Evolutionary conservation across 2,329 filamentous ascomycete species (phyloP), one percentile per base, ranked within the genome.

Genomic region (Periconia sp.): DNA sequence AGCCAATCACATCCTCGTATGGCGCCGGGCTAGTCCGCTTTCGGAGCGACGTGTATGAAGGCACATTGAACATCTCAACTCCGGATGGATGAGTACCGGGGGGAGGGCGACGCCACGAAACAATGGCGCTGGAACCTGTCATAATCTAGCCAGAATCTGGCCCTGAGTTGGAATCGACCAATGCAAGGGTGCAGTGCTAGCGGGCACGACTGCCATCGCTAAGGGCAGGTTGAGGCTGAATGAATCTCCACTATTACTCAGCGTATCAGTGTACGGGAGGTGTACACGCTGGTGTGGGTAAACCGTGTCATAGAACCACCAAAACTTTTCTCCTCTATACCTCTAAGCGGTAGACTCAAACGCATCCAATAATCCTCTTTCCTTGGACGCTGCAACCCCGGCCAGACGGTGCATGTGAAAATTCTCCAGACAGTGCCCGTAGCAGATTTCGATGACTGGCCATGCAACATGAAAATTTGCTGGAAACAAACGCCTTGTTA

Each of bases 281-380:
- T 41, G 34, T 45, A 52, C 41, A 50, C 50, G 48, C 43, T 31
- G 31, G 33, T 43, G 59, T 64, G 59, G 61, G 55, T 57, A 42
- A 46, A 17, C 11, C 22, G 41, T 58, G 52, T 60, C 45, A 56
- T 52, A 54, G 47, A 36, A 53, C 57, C 59, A 57, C 40, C 32
- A 44, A 43, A 38, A 38, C 21, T 12, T 23, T 16, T 36, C 37
- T 33, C 34, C 29, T 31, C 57, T 57, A 60, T 52, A 38, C 51
- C 51, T 30, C 52, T 52, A 52, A 50, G 40, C 60, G 50, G 43
- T 54, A 43, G 54, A 52, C 45, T 45, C 50, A 48, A 45, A 52
- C n/a, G n/a, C n/a, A n/a, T n/a, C n/a, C n/a, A n/a, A n/a, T n/a
- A n/a, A n/a, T n/a, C n/a, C n/a, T n/a, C n/a, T n/a, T n/a, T n/a